Conservation (phyloP, 805 yeast genomes). For the Tetrapisispora phaffii region DNA sequence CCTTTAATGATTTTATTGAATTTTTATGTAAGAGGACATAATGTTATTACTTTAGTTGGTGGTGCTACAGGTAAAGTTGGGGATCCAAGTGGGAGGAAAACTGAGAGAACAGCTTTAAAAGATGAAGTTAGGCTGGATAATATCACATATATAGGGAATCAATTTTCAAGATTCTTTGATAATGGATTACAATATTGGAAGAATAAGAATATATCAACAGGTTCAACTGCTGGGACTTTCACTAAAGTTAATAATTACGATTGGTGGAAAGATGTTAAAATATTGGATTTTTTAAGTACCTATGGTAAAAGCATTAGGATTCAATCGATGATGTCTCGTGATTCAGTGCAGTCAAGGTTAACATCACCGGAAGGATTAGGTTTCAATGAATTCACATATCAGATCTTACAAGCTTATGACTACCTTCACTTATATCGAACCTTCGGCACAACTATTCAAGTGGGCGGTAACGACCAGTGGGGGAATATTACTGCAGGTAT, state of each 20-base stretch:
- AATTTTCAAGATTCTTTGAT: slow-evolving; percentile 50
- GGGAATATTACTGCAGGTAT: slow-evolving; percentile 96
- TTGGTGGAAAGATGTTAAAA: slow-evolving; percentile 78
- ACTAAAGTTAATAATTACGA: slow-evolving; percentile 51
- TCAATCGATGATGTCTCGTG: slow-evolving; percentile 79
- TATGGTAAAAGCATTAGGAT: slow-evolving; percentile 76
- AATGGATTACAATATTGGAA: slow-evolving; percentile 56
- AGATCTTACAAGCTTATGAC: slow-evolving; percentile 86
- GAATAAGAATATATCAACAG: slow-evolving; percentile 28
- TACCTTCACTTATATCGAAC: slow-evolving; percentile 67
- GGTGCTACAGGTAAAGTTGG: slow-evolving; percentile 96
- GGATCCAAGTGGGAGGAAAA: slow-evolving; percentile 85
- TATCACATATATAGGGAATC: slow-evolving; percentile 47
- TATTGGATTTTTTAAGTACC: slow-evolving; percentile 67
- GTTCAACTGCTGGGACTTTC: slow-evolving; percentile 32
- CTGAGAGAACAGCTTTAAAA: slow-evolving; percentile 62
- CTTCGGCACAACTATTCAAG: slow-evolving; percentile 58
- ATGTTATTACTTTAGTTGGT: slow-evolving; percentile 75
- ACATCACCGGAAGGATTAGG: slow-evolving; percentile 69
- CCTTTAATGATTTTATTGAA: slow-evolving; percentile 82
- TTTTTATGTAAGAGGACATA: slow-evolving; percentile 76
- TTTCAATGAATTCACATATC: slow-evolving; percentile 89
- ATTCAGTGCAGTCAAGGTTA: slow-evolving; percentile 71
- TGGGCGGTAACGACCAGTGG: slow-evolving; percentile 98
- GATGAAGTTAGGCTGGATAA: slow-evolving; percentile 44